Evolutionary conservation across 305 asterid species (phyloP).

Genomic region (Rubia balearica): DNA sequence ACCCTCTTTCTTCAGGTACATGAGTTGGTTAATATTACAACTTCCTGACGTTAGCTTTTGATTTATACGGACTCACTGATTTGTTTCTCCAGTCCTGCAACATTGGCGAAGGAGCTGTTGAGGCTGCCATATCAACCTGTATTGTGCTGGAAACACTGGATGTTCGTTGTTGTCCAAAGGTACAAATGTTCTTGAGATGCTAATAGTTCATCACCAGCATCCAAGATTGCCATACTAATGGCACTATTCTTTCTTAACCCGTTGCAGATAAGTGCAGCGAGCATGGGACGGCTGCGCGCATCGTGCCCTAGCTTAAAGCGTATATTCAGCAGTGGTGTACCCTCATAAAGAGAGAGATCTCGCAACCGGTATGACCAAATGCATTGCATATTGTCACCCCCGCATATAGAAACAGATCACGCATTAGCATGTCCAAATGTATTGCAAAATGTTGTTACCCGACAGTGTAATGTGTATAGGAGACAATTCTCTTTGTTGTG

Average conservation of each 20-base stretch:
- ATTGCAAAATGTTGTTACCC: background rate
- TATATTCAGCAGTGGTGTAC: slow-evolving; percentile 64
- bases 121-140: slow-evolving; percentile 63
- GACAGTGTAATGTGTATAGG: slow-evolving; percentile 2
- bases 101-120: slow-evolving; percentile 73
- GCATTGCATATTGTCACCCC: background rate
- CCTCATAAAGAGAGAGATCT: slow-evolving; percentile 15
- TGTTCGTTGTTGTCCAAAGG: slow-evolving; percentile 91
- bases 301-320: slow-evolving; percentile 85
- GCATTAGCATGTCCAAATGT: background rate
- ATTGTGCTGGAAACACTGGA: slow-evolving; percentile 85
- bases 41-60: background rate
- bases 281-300: slow-evolving; percentile 55
- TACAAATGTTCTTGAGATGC: slow-evolving; percentile 12
- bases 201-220: background rate
- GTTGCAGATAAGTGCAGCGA: slow-evolving; percentile 55
- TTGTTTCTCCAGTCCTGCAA: slow-evolving; percentile 53
- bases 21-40: background rate
- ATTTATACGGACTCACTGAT: background rate
- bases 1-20: slow-evolving; percentile 96
- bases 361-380: background rate
- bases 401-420: background rate
- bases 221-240: background rate
- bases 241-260: background rate
- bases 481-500: slow-evolving; percentile 2